Conservation (phyloP, 2,329 filamentous ascomycete genomes). For the Aspergillaceae sp. region DNA sequence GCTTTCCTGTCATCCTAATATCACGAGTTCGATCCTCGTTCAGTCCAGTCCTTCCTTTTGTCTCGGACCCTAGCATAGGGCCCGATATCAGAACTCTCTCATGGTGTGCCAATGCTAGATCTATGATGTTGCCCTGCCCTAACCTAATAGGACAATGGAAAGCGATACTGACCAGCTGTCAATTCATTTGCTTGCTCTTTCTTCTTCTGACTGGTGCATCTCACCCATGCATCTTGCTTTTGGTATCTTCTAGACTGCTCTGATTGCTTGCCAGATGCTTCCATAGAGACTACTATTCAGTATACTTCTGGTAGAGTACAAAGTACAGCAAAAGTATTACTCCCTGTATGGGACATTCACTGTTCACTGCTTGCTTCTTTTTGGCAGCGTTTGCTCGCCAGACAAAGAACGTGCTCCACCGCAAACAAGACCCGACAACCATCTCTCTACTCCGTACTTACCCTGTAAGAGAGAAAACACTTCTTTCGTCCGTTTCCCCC, state of each 20-base stretch:
- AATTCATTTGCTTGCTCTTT: background rate
- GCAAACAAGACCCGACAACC: background rate
- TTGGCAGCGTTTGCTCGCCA: background rate
- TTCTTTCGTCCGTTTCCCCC: background rate
- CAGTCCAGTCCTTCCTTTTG: background rate
- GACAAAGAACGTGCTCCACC: background rate
- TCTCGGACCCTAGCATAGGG: background rate
- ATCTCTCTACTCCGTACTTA: background rate
- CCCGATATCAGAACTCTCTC: too few species aligned
- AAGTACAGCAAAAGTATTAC: too few species aligned
- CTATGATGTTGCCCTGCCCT: too few species aligned
- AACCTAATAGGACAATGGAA: too few species aligned
- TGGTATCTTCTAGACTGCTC: background rate
- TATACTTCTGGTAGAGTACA: too few species aligned
- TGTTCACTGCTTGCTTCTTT: background rate
- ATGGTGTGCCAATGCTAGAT: too few species aligned
- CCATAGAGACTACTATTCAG: too few species aligned
- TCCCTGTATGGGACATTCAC: background rate
- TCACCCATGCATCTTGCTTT: background rate
- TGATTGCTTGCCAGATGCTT: too few species aligned
- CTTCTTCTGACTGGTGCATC: background rate
- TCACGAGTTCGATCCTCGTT: background rate
- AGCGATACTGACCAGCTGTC: too few species aligned
- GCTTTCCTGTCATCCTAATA: too few species aligned
- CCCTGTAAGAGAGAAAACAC: background rate